A percentile compares a stretch with the other conserved stretches of the same genome.
phyloP scores from a whole-genome alignment of 805 yeast genomes.

The Naumovozyma baii region DNA sequence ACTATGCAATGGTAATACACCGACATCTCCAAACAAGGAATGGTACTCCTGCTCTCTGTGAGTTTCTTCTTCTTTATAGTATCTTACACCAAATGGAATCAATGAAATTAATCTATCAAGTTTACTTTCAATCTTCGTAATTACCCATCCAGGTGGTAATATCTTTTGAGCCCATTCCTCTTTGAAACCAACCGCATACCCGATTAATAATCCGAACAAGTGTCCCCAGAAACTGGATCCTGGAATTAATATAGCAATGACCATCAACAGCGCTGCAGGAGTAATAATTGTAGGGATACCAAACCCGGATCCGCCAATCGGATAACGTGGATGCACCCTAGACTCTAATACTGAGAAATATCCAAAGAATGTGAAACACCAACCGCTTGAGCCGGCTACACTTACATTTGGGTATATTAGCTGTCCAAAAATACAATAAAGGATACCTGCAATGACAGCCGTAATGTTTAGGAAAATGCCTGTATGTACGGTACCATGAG shows the following conservation, averaged over 20 bases:
- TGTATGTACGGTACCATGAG: slow-evolving; percentile 77
- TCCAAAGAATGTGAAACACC: slow-evolving; percentile 60
- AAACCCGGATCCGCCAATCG: slow-evolving; percentile 31
- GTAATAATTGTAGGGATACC: slow-evolving; percentile 48
- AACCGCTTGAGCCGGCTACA: slow-evolving; percentile 63
- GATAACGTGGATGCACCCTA: slow-evolving; percentile 33
- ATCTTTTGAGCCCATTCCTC: slow-evolving; percentile 46
- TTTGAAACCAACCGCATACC: slow-evolving; percentile 46
- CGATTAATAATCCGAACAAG: slow-evolving; percentile 54
- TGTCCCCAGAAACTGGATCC: slow-evolving; percentile 69
- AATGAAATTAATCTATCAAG: slow-evolving; percentile 40
- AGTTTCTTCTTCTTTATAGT: slow-evolving; percentile 45
- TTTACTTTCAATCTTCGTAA: slow-evolving; percentile 55
- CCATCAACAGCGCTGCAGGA: slow-evolving; percentile 46
- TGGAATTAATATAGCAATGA: slow-evolving; percentile 48
- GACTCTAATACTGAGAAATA: slow-evolving; percentile 47
- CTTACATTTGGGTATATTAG: slow-evolving; percentile 42
- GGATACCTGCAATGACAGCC: slow-evolving; percentile 60
- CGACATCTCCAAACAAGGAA: slow-evolving; percentile 15
- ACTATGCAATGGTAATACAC: slow-evolving; percentile 1
- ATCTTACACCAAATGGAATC: slow-evolving; percentile 33
- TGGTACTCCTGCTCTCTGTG: slow-evolving; percentile 29
- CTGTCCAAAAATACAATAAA: slow-evolving; percentile 41
- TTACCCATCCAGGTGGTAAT: slow-evolving; percentile 54
- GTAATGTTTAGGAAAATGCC: slow-evolving; percentile 68